Evolutionary conservation across 2,329 filamentous ascomycete species (phyloP), one percentile per base, ranked within the genome.

Genomic region (Fusarium subtropicale): DNA sequence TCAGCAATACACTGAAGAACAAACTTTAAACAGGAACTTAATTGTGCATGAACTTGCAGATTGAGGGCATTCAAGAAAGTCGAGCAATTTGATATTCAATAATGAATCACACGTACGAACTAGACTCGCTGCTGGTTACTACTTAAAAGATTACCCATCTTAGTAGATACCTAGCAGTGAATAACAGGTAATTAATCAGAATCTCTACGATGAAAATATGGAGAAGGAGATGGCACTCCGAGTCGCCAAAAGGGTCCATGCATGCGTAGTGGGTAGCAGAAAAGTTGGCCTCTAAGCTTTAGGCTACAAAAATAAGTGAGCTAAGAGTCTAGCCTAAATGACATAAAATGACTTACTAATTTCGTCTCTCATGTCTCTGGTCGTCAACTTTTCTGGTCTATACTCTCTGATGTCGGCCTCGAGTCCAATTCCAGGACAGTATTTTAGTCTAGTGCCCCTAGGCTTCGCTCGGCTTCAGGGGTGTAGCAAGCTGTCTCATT

Each of bases 211-310:
- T 54, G 26, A 60, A 66, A 24, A 56, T 72, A 71, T 64, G 53
- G 67, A 64, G 48, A 63, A 68, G 48, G 39, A 50, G 53, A 57
- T 44, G 45, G 36, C 20, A 36, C 30, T 58, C 58, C 59, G 60
- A 63, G 46, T 47, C 39, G 48, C 63, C 42, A 68, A 64, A 69
- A 69, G 56, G 50, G 54, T 54, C 54, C 62, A 48, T 38, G 60
- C 41, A 36, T n/a, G 26, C 5, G 7, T 20, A 39, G n/a, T 30
- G 28, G 28, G 28, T 30, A 12, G 10, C 28, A 30, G 10, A 30
- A 30, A 30, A 30, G 28, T 30, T 30, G 28, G 28, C 11, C 28
- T 30, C 28, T 30, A 11, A 30, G 28, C 28, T 12, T 30, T 5
- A 30, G 28, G 11, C 28, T 11, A 11, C 28, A 30, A 30, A 30